Evolutionary conservation across 192 early-diverging fungal species (phyloP).

Genomic region (Coemansia sp.): DNA sequence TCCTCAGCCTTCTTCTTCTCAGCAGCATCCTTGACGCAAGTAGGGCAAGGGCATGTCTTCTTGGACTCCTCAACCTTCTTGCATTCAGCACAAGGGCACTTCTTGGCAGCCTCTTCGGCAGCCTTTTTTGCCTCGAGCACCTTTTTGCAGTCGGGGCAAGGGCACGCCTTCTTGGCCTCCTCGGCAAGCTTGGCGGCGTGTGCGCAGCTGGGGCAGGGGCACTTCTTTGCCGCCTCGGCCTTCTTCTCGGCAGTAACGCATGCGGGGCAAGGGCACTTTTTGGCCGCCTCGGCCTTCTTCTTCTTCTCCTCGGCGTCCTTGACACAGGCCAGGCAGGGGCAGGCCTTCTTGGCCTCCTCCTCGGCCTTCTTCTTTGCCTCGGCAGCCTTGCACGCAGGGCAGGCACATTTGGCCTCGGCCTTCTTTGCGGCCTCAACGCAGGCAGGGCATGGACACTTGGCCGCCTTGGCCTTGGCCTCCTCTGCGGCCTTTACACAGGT

Average conservation of each 20-base stretch:
- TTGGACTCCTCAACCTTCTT: slow-evolving; percentile 10
- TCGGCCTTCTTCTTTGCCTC: slow-evolving; percentile 13
- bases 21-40: slow-evolving; percentile 6
- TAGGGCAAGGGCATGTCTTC: slow-evolving; percentile 14
- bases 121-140: slow-evolving; percentile 19
- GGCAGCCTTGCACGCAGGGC: slow-evolving; percentile 28
- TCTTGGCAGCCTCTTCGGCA: slow-evolving; percentile 20
- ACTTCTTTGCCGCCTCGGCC: slow-evolving; percentile 15
- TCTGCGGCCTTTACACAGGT: slow-evolving; percentile 32
- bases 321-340: slow-evolving; percentile 14
- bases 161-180: slow-evolving; percentile 25
- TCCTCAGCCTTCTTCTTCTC: slow-evolving; percentile 8
- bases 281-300: slow-evolving; percentile 7
- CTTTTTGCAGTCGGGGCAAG: slow-evolving; percentile 18
- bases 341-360: slow-evolving; percentile 6
- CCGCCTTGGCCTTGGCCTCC: slow-evolving; percentile 34
- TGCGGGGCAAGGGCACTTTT: slow-evolving; percentile 7
- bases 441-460: slow-evolving; percentile 23
- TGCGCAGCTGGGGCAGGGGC: slow-evolving; percentile 13
- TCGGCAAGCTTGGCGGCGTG: slow-evolving; percentile 7
- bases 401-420: slow-evolving; percentile 19
- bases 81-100: slow-evolving; percentile 10
- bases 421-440: slow-evolving; percentile 28
- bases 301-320: background rate
- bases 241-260: slow-evolving; percentile 4